Evolutionary conservation across 441 rosid species (phyloP).

Genomic region (Geranium incanum): DNA sequence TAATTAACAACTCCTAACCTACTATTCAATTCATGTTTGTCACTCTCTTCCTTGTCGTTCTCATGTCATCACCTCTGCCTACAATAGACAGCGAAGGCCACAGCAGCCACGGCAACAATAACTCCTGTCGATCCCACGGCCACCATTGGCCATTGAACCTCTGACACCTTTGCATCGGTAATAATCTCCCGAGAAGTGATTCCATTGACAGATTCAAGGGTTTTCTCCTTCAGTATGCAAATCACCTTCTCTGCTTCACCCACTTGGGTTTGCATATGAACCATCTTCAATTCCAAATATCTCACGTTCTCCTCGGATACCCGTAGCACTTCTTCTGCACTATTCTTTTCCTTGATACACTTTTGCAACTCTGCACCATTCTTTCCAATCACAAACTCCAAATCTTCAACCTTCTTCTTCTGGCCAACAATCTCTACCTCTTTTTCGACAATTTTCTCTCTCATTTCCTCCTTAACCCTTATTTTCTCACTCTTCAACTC

Average conservation of each 20-base stretch:
- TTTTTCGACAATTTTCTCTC: slow-evolving; percentile 43
- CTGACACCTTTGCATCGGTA: slow-evolving; percentile 9
- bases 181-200: not conserved
- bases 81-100: slow-evolving; percentile 36
- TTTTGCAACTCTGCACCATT: slow-evolving; percentile 29
- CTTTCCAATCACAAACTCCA: slow-evolving; percentile 34
- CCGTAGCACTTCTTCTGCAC: not conserved
- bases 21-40: not conserved
- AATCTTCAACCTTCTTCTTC: slow-evolving; percentile 33
- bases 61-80: slow-evolving; percentile 25
- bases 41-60: not conserved
- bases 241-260: slow-evolving; percentile 35
- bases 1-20: slow-evolving; percentile 19
- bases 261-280: slow-evolving; percentile 34
- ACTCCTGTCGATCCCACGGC: slow-evolving; percentile 48
- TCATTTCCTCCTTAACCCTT: slow-evolving; percentile 48
- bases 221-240: slow-evolving; percentile 33
- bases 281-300: not conserved
- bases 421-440: slow-evolving; percentile 35
- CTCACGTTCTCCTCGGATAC: slow-evolving; percentile 15
- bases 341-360: not conserved
- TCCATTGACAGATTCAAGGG: slow-evolving; percentile 32
- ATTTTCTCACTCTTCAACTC: slow-evolving; percentile 56
- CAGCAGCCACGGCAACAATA: slow-evolving; percentile 39
- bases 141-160: slow-evolving; percentile 34